These are phyloP conservation scores for Micromonas pusilla DNA, from an alignment of 139 green algal species.

Conservation along the genomic window DNA sequence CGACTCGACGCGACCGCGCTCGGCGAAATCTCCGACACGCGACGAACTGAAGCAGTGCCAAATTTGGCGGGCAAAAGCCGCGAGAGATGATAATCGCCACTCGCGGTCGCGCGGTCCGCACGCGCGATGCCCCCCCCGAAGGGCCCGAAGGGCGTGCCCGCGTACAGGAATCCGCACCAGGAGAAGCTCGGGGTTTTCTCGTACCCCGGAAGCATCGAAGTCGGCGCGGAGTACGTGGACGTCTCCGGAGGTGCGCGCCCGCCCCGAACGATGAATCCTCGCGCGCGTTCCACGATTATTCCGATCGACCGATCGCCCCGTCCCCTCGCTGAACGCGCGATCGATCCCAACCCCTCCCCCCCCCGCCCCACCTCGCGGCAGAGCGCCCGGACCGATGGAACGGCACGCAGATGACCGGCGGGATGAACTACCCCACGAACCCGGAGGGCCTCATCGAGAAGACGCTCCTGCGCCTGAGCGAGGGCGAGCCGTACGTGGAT, in stretches of 20 bases:
- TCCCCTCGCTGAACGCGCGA: too few relatives aligned
- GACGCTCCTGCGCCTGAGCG: background rate
- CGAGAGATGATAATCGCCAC: too few relatives aligned
- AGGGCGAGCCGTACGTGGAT: background rate
- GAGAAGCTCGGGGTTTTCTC: background rate
- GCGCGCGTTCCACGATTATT: background rate
- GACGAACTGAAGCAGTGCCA: too few relatives aligned
- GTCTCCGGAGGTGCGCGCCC: background rate
- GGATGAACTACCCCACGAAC: background rate
- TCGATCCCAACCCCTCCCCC: background rate
- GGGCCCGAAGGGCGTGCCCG: too few relatives aligned
- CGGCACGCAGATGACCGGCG: constrained; percentile 1
- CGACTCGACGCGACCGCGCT: too few relatives aligned
- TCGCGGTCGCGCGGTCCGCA: too few relatives aligned
- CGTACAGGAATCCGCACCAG: too few relatives aligned
- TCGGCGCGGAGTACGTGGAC: background rate
- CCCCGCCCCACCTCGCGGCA: background rate
- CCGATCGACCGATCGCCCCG: too few relatives aligned
- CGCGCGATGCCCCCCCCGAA: too few relatives aligned
- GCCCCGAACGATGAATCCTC: background rate
- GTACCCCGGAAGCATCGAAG: background rate
- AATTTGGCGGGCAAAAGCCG: too few relatives aligned
- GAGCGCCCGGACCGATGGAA: background rate
- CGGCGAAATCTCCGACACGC: too few relatives aligned
- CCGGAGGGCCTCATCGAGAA: background rate